A percentile compares a stretch with the other conserved stretches of the same genome.
Conservation (phyloP, 2,329 filamentous ascomycete species). For the Pseudohalonectria lignicola region DNA sequence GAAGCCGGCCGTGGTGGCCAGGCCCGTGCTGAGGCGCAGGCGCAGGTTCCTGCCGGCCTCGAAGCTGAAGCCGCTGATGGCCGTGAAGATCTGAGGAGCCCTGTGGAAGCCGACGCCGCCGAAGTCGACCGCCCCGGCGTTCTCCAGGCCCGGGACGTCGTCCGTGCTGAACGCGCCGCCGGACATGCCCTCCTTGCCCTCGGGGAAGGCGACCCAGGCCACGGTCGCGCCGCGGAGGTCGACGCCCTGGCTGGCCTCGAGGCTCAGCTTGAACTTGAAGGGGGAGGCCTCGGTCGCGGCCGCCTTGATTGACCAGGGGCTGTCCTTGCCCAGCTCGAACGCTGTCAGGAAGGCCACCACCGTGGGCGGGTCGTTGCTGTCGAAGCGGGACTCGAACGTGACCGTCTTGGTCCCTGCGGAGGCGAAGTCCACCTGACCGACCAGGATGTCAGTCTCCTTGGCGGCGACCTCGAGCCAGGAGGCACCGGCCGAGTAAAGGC, state of each 20-base stretch:
- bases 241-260: neutral
- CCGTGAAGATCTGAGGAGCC: neutral
- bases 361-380: neutral
- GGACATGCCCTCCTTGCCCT: neutral
- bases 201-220: neutral
- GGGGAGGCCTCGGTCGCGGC: neutral
- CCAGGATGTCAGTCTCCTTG: neutral
- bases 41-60: neutral
- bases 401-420: neutral
- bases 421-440: neutral
- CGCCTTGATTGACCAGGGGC: neutral
- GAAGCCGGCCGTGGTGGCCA: neutral
- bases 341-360: neutral
- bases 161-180: neutral
- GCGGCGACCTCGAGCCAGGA: neutral
- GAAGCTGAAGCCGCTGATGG: neutral
- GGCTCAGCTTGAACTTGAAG: neutral
- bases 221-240: neutral
- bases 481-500: neutral
- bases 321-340: neutral
- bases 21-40: neutral
- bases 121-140: neutral
- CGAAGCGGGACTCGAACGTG: neutral
- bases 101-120: neutral
- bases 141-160: neutral